Evolutionary conservation across 805 yeast species (phyloP).

Genomic region (Nakazawaea pomicola): DNA sequence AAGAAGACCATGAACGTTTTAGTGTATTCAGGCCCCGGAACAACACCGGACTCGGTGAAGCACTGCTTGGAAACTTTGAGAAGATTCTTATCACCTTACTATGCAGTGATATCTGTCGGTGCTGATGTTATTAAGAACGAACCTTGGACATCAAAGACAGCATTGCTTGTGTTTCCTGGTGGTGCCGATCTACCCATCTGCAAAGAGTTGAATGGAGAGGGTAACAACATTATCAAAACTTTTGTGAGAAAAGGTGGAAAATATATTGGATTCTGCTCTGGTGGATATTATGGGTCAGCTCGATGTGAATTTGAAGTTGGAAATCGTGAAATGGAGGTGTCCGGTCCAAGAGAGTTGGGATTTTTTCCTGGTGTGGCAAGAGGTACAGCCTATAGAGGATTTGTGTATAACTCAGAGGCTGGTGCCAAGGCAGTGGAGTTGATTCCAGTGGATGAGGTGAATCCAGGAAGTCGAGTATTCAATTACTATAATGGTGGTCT

Average conservation of each 20-base stretch:
- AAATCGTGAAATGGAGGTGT: constrained; percentile 63
- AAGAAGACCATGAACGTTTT: constrained; percentile 62
- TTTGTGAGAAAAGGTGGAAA: constrained; percentile 77
- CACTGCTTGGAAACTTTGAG: constrained; percentile 79
- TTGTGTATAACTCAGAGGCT: constrained; percentile 65
- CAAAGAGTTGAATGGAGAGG: constrained; percentile 61
- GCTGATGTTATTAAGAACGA: constrained; percentile 61
- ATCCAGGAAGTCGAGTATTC: constrained; percentile 23
- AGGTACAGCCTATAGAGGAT: constrained; percentile 82
- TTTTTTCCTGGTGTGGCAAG: constrained; percentile 80
- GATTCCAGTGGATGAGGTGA: constrained; percentile 26
- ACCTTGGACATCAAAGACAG: constrained; percentile 84
- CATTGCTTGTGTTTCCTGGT: constrained; percentile 85
- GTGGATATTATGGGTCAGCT: constrained; percentile 79
- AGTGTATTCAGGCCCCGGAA: constrained; percentile 76
- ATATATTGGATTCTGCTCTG: constrained; percentile 90
- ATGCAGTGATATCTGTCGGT: constrained; percentile 75
- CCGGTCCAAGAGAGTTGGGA: constrained; percentile 77
- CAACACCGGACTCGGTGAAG: constrained; percentile 81
- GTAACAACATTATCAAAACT: constrained; percentile 53
- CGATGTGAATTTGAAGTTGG: constrained; percentile 84
- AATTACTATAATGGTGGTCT: constrained; percentile 89
- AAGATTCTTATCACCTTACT: constrained; percentile 72
- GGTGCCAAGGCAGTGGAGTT: constrained; percentile 67
- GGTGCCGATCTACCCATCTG: constrained; percentile 95